Conservation (phyloP, 345 rosid genomes). For the Pistacia vera region DNA sequence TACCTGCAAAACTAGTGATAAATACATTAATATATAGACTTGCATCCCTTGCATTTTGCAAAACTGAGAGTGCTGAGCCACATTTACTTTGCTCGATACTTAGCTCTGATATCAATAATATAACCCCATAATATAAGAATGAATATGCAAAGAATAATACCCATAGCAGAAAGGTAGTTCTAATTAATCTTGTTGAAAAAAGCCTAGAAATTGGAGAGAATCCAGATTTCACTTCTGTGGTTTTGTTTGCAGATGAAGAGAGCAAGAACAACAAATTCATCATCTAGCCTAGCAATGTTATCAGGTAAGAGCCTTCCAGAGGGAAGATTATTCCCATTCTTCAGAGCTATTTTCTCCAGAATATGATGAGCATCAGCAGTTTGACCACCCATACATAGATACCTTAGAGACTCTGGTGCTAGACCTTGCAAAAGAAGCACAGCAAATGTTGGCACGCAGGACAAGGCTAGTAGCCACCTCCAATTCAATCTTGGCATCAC, state of each 20-base stretch:
- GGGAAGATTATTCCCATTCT: conserved; percentile 45
- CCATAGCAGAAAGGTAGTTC: conserved; percentile 59
- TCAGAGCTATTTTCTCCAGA: conserved; percentile 45
- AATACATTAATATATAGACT: conserved; percentile 46
- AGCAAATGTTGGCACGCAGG: conserved; percentile 51
- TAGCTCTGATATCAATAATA: conserved; percentile 62
- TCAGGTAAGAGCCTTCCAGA: conserved; percentile 49
- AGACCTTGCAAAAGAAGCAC: conserved; percentile 47
- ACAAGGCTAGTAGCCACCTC: conserved; percentile 74
- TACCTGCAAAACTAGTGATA: conserved; percentile 59
- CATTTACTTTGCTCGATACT: conserved; percentile 39
- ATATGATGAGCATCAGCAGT: conserved; percentile 42
- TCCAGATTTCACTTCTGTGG: conserved; percentile 29
- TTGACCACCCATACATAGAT: conserved; percentile 47
- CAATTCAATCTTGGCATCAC: conserved; percentile 61
- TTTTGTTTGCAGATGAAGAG: conserved; percentile 3
- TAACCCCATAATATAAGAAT: conserved; percentile 64
- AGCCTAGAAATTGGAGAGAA: conserved; percentile 37
- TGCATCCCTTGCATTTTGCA: conserved; percentile 15
- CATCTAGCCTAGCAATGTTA: conserved; percentile 24
- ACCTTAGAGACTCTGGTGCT: conserved; percentile 67
- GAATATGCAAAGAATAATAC: conserved; percentile 55
- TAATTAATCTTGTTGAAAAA: conserved; percentile 43
- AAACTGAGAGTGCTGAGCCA: conserved; percentile 1
- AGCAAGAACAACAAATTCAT: conserved; percentile 21